Base-by-base conservation (phyloP, 345 rosid species). In the Gossypium bickii region DNA sequence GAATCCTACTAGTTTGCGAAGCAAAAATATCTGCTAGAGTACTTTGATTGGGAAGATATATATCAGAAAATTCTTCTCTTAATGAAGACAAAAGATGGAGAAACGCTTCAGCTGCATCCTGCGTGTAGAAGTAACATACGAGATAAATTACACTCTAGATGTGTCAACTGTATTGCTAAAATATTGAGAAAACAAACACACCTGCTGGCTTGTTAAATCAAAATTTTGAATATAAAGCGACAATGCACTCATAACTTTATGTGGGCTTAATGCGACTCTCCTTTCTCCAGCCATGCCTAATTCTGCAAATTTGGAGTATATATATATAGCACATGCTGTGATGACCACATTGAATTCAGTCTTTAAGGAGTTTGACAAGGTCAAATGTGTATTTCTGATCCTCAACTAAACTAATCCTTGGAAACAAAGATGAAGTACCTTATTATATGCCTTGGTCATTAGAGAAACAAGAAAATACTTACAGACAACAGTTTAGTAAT, bases 81-180 rank as follows among this genome's bases (percentile, higher is more conserved):
- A 94, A 75, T 72, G 95, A 90, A 51, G 90, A 87, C 38, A 89
- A 79, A 13, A 94, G 84, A 83, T 87, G 95, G 85, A 89, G 92
- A 79, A 94, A 83, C 22, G 97, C 98, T 89, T 94, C 97, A 25
- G 86, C 91, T 57, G 97, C 97, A 85, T 94, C 97, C 98, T 94
- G 80, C 51, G 45, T 58, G 71, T 12, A 27, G 65, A 61, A 55
- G 60, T 18, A 56, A 77, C 45, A 71, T 59, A 63, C 58, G 57
- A 61, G 56, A 72, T 59, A 49, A 76, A 48, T 84, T 73, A 67
- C 60, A 56, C 44, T 71, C 17, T 18, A 22, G 20, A 69, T 58
- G 63, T 6, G 70, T 34, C 58, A 70, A 17, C 45, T 57, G 10
- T 27, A 18, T 53, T 22, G 27, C 41, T 12, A 29, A 69, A 49